Evolutionary conservation across 352 stramenopile species (phyloP), one percentile per base, ranked within the genome.

Genomic region (Phytophthora sojae): DNA sequence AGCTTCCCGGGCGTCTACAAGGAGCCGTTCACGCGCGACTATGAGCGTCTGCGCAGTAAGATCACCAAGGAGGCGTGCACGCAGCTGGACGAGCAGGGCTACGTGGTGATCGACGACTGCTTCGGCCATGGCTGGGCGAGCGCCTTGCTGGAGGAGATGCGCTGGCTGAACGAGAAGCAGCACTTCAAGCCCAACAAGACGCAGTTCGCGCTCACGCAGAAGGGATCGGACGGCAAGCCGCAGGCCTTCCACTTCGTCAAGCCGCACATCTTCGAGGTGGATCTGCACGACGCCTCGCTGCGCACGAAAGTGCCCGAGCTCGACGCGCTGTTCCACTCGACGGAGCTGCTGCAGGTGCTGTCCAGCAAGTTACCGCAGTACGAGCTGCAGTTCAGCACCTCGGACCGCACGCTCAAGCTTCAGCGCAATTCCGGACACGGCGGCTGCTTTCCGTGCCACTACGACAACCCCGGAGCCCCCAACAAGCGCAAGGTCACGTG

Each of bases 211-310:
- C 62, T 89, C n/a, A 83, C 80, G 3, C 82, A 86, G 39, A 76
- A 76, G 9, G 64, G 63, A 11, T 60, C 39, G 4, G 57, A 75
- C 25, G 59, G 62, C 49, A 67, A 71, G 44, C 63, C 65, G 6
- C 71, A 80, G 62, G 75, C 80, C 29, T 79, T 81, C 29, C 77
- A 91, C 66, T 93, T 90, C 50, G 66, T 83, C 65, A 96, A 96
- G 77, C 89, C 89, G n/a, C 75, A 94, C 69, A 94, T 96, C 64
- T 96, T 80, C 39, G 89, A 96, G 55, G 81, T 91, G 26, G 89
- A 96, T 69, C 66, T 96, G 35, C 87, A 95, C 62, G 88, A 94
- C 64, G 82, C 76, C 1, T 59, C 51, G 6, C 64, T 92, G 53
- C 77, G 87, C 9, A 56, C 58, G 7, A 85, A 85, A 53, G 83